Evolutionary conservation across 139 green algal species (phyloP), one percentile per base, ranked within the genome.

Genomic region (Mychonastes homosphaera): DNA sequence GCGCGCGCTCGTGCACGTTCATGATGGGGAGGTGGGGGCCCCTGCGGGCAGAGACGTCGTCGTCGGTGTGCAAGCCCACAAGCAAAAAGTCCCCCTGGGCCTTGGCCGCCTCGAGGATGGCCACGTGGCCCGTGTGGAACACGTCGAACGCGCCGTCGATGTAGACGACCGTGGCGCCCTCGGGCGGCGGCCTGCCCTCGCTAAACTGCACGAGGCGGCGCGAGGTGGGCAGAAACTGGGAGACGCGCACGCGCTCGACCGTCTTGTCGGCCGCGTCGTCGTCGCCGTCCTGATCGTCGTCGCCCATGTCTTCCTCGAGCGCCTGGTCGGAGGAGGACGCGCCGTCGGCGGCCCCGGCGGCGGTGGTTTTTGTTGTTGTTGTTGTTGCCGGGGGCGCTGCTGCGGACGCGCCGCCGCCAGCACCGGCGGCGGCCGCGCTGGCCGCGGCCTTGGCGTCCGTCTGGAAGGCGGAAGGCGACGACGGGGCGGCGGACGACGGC

Each of bases 101-200:
- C 67, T 84, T 80, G 18, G 92, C 92, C 32, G 84, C 84, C 74
- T 88, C 76, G 6, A 99, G 74, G 10, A 94, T 86, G 63, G 94
- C 77, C 27, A 98, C 85, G 48, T 98, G 92, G 4, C 92, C 92
- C 15, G 81, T 72, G 66, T 99, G 93, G 71, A 98, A 99, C 40
- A 96, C 67, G 69, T 99, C 93, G 67, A 98, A 99, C 0, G 91
- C 89, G 43, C 93, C 93, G 62, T 98, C 89, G 41, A 99, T 93
- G 80, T 99, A 99, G 24, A 98, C 87, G 34, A 98, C 88, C 53
- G 38, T 54, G 5, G 74, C 79, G 13, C 68, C 75, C 13, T 81
- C 71, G 3, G 70, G 66, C 5, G 82, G 70, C 15, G 62, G 30
- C 26, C 73, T 61, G 38, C 76, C 79, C 53, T 90, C 86, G 45